Percentiles rank a stretch among this genome's conserved stretches.
These are phyloP conservation scores for Macrophomina pseudophaseolina DNA, from an alignment of 2,329 filamentous ascomycete species.

Conservation along the genomic window DNA sequence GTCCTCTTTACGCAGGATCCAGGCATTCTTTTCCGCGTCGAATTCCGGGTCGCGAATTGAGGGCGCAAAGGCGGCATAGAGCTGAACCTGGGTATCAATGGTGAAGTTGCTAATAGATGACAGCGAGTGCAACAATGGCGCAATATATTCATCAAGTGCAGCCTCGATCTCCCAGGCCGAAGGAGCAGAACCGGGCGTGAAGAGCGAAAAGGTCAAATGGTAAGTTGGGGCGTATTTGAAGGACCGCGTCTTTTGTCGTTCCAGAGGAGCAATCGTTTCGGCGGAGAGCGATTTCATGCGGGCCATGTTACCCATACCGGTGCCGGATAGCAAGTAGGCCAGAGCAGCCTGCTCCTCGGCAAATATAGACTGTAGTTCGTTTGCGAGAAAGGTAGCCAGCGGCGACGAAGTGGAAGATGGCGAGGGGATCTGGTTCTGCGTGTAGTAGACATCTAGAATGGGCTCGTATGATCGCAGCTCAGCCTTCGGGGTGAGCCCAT, in stretches of 20 bases:
- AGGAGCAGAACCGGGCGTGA: conserved; percentile 77
- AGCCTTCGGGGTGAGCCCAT: conserved; percentile 58
- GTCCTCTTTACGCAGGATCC: conserved; percentile 79
- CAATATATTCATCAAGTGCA: conserved; percentile 80
- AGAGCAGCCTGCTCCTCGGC: conserved; percentile 88
- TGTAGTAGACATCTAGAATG: conserved; percentile 78
- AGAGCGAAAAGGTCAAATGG: conserved; percentile 93
- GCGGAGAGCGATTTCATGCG: conserved; percentile 58
- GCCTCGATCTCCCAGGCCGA: conserved; percentile 90
- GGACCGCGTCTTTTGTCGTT: conserved; percentile 76
- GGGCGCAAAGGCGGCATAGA: conserved; percentile 76
- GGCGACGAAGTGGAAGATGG: conserved; percentile 72
- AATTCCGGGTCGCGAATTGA: conserved; percentile 64
- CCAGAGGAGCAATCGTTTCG: conserved; percentile 58
- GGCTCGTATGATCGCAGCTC: conserved; percentile 72
- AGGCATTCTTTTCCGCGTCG: conserved; percentile 61
- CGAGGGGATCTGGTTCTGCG: conserved; percentile 69
- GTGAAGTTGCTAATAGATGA: conserved; percentile 91
- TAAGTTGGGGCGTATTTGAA: conserved; percentile 93
- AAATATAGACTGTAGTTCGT: conserved; percentile 78
- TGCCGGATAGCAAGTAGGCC: conserved; percentile 49
- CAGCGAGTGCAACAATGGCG: conserved; percentile 79
- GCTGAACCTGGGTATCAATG: conserved; percentile 92
- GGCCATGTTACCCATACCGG: conserved; percentile 46
- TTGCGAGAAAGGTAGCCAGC: conserved; percentile 77